Conservation (phyloP, 2,329 filamentous ascomycete species). For the Aspergillus pseudoviridinutans region DNA sequence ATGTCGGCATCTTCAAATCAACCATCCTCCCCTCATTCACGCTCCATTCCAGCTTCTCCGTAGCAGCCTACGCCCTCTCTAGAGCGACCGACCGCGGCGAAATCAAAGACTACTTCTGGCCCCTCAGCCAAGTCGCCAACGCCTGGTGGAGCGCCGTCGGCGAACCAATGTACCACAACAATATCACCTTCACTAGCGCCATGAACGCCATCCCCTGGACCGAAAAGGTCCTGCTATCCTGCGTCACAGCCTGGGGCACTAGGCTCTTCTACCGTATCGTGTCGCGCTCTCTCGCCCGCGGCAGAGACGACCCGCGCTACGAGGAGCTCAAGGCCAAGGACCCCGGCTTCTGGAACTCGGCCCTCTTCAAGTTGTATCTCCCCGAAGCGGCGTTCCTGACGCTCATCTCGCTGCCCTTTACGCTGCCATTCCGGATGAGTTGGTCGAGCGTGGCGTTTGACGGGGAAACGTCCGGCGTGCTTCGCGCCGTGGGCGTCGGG, state of each 20-base stretch:
- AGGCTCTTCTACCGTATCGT: conserved; percentile 55
- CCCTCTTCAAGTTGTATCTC: conserved; percentile 52
- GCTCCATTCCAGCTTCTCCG: conserved; percentile 50
- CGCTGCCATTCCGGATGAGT: conserved; percentile 47
- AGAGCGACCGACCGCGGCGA: conserved; percentile 54
- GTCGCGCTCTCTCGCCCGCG: conserved; percentile 46
- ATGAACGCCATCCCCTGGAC: conserved; percentile 49
- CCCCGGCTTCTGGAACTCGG: conserved; percentile 56
- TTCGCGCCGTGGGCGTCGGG: conserved; percentile 48
- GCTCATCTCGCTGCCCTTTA: conserved; percentile 55
- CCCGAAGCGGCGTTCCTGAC: conserved; percentile 57
- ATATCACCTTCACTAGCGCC: conserved; percentile 45
- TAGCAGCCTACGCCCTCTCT: conserved; percentile 50
- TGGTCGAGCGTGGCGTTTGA: conserved; percentile 29
- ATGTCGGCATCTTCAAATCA: conserved; percentile 51
- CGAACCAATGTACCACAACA: conserved; percentile 45
- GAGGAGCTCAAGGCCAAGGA: conserved; percentile 46
- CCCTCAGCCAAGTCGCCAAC: conserved; percentile 51
- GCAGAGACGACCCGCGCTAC: conserved; percentile 56
- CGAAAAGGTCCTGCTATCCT: conserved; percentile 53
- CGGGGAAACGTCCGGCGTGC: conserved; percentile 13
- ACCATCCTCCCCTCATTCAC: conserved; percentile 53
- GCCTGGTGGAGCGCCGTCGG: conserved; percentile 60
- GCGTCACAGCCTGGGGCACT: conserved; percentile 56
- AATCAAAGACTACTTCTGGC: conserved; percentile 60